These are phyloP conservation scores for Astrothelium macrocarpum DNA, from an alignment of 495 filamentous ascomycete species.

Conservation along the genomic window DNA sequence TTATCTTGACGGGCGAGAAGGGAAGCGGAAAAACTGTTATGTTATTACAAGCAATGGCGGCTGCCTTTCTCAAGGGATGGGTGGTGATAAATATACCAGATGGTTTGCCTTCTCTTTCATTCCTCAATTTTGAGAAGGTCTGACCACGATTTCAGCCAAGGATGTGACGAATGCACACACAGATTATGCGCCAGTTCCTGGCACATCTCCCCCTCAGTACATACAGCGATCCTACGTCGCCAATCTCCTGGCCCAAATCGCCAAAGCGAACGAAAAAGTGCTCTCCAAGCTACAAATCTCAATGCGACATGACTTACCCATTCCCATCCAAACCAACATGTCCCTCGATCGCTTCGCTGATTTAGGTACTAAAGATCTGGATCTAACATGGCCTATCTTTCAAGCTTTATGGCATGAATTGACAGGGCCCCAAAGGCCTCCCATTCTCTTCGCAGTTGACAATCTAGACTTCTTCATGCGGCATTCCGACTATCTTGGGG, in stretches of 20 bases:
- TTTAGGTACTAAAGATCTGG: slow-evolving; percentile 61
- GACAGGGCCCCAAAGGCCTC: slow-evolving; percentile 55
- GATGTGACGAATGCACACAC: slow-evolving; percentile 72
- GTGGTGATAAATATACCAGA: slow-evolving; percentile 88
- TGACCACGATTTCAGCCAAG: slow-evolving; percentile 47
- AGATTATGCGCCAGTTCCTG: slow-evolving; percentile 62
- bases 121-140: slow-evolving; percentile 2
- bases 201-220: slow-evolving; percentile 46
- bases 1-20: slow-evolving; percentile 59
- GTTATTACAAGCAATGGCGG: slow-evolving; percentile 72
- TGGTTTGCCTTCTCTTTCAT: slow-evolving; percentile 40
- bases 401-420: slow-evolving; percentile 73
- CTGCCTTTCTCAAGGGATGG: slow-evolving; percentile 76
- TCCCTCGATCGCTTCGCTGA: slow-evolving; percentile 58
- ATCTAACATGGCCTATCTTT: slow-evolving; percentile 72
- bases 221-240: slow-evolving; percentile 67
- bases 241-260: slow-evolving; percentile 58
- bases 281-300: slow-evolving; percentile 50
- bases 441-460: slow-evolving; percentile 70
- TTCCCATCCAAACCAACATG: slow-evolving; percentile 46
- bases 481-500: slow-evolving; percentile 57
- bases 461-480: slow-evolving; percentile 71
- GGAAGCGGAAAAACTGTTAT: slow-evolving; percentile 77
- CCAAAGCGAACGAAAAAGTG: slow-evolving; percentile 59
- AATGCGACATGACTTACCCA: slow-evolving; percentile 50